Base-by-base conservation (phyloP, 306 rosid genomes). In the Geum urbanum region DNA sequence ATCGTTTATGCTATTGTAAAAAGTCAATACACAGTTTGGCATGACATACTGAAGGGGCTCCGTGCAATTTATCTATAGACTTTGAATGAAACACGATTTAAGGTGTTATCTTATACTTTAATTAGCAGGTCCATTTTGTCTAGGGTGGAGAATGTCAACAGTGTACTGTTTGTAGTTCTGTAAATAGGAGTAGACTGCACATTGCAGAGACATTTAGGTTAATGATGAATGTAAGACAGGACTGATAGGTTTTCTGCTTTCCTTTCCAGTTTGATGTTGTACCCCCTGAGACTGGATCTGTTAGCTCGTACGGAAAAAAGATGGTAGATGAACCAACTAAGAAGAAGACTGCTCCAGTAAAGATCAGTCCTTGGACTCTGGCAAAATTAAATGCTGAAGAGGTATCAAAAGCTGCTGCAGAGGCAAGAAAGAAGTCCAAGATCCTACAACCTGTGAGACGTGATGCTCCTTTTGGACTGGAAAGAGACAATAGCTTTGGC, bases 371-470 rank as follows among this genome's bases (percentile, higher is more conserved):
- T 3, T 94, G 99, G 99, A 78, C 92, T 15, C 79, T 94, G 77
- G 99, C 99, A n/a, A 86, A 96, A 41, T 76, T 91, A 66, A 94
- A 94, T 70, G 92, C 88, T 48, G 99, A 91, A 73, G 95, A 94
- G 80, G 91, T 91, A 71, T 91, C 99, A 60, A 94, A 82, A 78
- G 97, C 96, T 14, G 97, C 99, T 1, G 99, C 99, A 54, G 97
- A 94, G 78, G 99, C 99, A 45, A 87, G 99, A 70, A 94, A 91
- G 65, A 94, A 86, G 72, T 94, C 99, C 27, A 94, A 89, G 76
- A 91, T 91, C 76, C 84, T 94, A 72, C 97, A 87, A 82, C 97
- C 99, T 3, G 92, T 94, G 54, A 87, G 95, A 72, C 86, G 83
- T 8, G 81, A 81, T 2, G 78, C 79, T 6, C 74, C 91, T 4